Base-by-base conservation (phyloP, 2,329 filamentous ascomycete genomes). In the Monosporascus sp. region DNA sequence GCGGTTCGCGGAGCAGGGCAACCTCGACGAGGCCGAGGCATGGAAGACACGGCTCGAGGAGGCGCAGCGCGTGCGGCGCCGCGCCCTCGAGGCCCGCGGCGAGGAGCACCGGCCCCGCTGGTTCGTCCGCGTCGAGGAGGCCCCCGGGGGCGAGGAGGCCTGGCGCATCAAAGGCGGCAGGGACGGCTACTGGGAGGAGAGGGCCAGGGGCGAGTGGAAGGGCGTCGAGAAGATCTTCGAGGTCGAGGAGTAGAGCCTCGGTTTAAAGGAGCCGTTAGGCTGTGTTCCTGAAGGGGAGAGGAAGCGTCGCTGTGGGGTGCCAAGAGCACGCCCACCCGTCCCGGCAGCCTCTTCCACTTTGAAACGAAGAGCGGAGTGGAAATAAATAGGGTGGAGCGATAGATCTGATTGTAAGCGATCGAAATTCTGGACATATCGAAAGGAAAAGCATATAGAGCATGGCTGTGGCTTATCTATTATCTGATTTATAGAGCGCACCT, bases 131-230 rank as follows among this genome's bases (percentile, higher is more conserved):
- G 84, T 88, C 8, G 76, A 79, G n/a, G 77, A 80, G 24, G 74
- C 72, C 2, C 72, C 73, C 15, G 79, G 81, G 47, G 81, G 80
- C 4, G 85, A 88, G 65, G 84, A 88, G 65, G 77, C 87, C 11
- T 89, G 89, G 89, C 81, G 84, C 63, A 70, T 96, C 58, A 94
- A 86, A 74, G 76, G 77, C 3, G 90, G 91, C 20, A 91, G 87
- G 70, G 90, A 95, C 18, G 86, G 90, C 8, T 99, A 99, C 72
- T 99, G 94, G 94, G 92, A 96, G 66, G 87, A 90, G 71, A 81
- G 93, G 55, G 79, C 51, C 1, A 59, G 54, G 39, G 65, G 63
- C 8, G 61, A 64, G 14, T 66, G 64, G 65, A 66, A 65, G 57
- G 60, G 63, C 45, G 52, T 65, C 20, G 62, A 65, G 44, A 60